phyloP scores from a whole-genome alignment of 306 rosid genomes.

The Prunus dulcis region DNA sequence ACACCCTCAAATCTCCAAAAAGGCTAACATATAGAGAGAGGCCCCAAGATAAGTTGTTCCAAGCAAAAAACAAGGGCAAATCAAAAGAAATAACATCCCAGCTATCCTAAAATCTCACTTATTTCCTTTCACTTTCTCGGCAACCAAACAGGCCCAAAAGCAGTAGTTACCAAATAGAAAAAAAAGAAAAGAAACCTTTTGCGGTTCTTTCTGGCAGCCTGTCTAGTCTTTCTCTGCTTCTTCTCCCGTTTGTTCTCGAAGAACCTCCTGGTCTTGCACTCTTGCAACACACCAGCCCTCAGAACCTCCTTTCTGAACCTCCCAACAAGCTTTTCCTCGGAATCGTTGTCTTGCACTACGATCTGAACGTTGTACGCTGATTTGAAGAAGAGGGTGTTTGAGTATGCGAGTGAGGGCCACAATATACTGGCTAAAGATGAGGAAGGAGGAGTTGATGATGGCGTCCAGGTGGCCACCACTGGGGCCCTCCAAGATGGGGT shows the following conservation, averaged over 20 bases:
- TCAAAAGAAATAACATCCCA: not conserved
- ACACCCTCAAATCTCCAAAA: not conserved
- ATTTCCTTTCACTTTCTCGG: not conserved
- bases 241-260: conserved; percentile 29
- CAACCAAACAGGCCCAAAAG: not conserved
- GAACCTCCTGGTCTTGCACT: conserved; percentile 35
- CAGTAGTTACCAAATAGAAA: too few species aligned
- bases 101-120: not conserved
- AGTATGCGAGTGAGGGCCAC: conserved; percentile 18
- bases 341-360: conserved; percentile 27
- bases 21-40: not conserved
- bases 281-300: conserved; percentile 32
- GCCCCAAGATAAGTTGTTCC: not conserved
- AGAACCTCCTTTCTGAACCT: conserved; percentile 34
- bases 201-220: conserved; percentile 32
- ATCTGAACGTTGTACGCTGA: conserved; percentile 33
- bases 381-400: conserved; percentile 25
- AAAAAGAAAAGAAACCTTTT: conserved; percentile 20
- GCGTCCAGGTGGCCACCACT: conserved; percentile 7
- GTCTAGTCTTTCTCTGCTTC: conserved; percentile 33
- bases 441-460: not conserved
- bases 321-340: conserved; percentile 24
- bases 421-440: not conserved
- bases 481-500: not conserved
- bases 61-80: not conserved